Conservation (phyloP, 2,329 filamentous ascomycete species). For the Ceratocystis cubensis region DNA sequence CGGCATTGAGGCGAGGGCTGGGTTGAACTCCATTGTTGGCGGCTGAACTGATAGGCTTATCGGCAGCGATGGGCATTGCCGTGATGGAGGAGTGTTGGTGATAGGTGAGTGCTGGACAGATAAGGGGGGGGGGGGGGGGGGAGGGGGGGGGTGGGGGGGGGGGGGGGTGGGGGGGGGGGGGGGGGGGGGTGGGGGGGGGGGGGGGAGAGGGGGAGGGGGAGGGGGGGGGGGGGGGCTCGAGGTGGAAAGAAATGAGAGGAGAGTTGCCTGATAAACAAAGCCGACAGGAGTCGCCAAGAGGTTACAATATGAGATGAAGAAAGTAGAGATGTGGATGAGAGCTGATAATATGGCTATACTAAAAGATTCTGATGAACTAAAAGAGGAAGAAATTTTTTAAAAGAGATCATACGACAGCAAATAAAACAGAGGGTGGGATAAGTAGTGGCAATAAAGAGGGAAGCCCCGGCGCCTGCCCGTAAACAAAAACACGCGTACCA, state of each 20-base stretch:
- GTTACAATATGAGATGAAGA: constrained; percentile 9
- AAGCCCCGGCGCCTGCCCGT: not conserved
- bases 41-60: not conserved
- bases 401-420: not conserved
- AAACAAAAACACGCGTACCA: not conserved
- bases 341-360: constrained; percentile 6
- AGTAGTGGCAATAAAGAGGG: not conserved
- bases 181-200: not conserved
- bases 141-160: not conserved
- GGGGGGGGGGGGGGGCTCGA: not conserved
- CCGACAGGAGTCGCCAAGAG: not conserved
- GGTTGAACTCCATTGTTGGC: not conserved
- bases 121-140: not conserved
- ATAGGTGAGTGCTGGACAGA: not conserved
- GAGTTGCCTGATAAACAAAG: not conserved
- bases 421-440: not conserved
- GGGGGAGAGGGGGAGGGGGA: not conserved
- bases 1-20: not conserved
- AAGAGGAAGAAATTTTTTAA: not conserved
- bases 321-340: constrained; percentile 5
- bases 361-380: not conserved
- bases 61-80: constrained; percentile 2
- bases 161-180: not conserved
- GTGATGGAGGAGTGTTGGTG: not conserved
- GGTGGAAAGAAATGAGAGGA: not conserved